Base-by-base conservation (phyloP, 495 filamentous ascomycete genomes). In the Podospora didyma region DNA sequence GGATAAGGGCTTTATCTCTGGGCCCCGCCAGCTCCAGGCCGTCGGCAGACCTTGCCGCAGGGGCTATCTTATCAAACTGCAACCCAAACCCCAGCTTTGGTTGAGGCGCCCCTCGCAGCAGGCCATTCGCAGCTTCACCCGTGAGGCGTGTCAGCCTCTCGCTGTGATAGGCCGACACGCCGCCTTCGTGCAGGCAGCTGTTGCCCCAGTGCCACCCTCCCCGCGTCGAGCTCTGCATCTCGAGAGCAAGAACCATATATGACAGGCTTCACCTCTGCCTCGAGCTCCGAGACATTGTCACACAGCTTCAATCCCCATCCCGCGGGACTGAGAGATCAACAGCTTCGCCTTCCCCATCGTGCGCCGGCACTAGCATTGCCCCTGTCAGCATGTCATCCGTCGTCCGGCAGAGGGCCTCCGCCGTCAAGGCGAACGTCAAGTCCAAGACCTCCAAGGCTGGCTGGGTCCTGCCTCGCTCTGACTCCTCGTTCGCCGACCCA, bases 401-500 rank as follows among this genome's bases (percentile, higher is more conserved):
- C 9, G 17, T 67, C 42, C 69, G 64, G 26, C 50, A 64, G 51
- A 58, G 67, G 37, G 46, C 69, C 44, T 48, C 55, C 11, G 56
- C 55, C 51, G 54, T 67, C 57, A 67, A 64, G 59, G 63, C 58
- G 17, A 58, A 63, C 53, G 59, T 66, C 3, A 68, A 61, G 51
- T 62, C 58, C 46, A 70, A 72, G 59, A 65, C 62, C 19, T 64
- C 61, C 49, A 63, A 60, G 47, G 65, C 59, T 11, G 75, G 73
- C 58, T 78, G 73, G 73, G 57, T 76, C 22, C 57, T 78, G 5
- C 73, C 73, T 20, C 72, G 67, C 56, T 61, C 69, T 56, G 51
- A 46, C 6, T 56, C 66, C 0, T 67, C 69, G 10, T 74, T 74
- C 51, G 74, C 71, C 28, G 71, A 73, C 41, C 67, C 69, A 4